These are phyloP conservation scores for Amylocystis lapponica DNA, from an alignment of 768 basidiomycete species.

Conservation along the genomic window DNA sequence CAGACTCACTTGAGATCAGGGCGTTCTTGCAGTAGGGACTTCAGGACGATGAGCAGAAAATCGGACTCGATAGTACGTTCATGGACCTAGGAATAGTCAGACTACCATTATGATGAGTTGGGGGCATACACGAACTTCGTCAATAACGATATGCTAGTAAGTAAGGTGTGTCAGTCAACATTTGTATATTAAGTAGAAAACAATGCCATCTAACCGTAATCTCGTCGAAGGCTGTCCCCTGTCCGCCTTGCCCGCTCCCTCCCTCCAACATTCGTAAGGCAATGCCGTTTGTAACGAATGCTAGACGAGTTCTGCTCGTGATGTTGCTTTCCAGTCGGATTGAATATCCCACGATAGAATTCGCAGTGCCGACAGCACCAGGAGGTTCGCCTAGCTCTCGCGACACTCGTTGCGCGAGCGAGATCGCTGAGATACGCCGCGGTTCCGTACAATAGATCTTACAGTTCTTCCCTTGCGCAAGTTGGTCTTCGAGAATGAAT, in stretches of 20 bases:
- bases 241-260: conserved; percentile 61
- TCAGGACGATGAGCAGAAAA: conserved; percentile 91
- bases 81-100: conserved; percentile 54
- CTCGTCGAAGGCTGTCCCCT: conserved; percentile 85
- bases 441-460: conserved; percentile 96
- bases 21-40: conserved; percentile 69
- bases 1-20: conserved; percentile 73
- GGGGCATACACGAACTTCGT: conserved; percentile 54
- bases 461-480: conserved; percentile 74
- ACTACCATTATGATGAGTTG: background rate
- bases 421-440: conserved; percentile 92
- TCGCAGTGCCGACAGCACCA: conserved; percentile 67
- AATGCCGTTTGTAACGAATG: conserved; percentile 92
- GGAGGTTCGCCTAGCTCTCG: conserved; percentile 84
- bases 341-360: conserved; percentile 88
- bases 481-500: conserved; percentile 88
- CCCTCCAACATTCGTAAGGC: conserved; percentile 96
- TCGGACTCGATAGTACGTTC: conserved; percentile 97
- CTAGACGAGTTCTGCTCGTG: conserved; percentile 67
- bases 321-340: conserved; percentile 89
- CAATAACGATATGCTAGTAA: conserved; percentile 91
- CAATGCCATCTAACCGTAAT: conserved; percentile 64
- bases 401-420: conserved; percentile 92
- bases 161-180: background rate
- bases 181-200: background rate